A percentile compares a stretch with the other conserved stretches of the same genome.
Conservation (phyloP, 768 basidiomycete genomes). For the Melanogaster broomeanus region DNA sequence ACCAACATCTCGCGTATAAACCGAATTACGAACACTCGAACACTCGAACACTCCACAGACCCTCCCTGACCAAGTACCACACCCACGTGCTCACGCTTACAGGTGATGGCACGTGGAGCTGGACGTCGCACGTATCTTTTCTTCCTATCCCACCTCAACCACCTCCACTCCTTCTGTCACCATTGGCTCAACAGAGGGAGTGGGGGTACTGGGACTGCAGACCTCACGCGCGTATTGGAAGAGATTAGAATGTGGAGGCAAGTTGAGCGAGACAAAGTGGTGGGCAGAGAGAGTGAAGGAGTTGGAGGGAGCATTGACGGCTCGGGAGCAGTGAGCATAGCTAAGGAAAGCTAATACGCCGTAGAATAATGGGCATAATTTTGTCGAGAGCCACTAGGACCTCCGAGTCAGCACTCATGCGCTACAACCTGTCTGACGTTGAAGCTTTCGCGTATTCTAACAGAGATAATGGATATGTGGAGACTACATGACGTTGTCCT, state of each 20-base stretch:
- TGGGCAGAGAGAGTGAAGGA: constrained; percentile 31
- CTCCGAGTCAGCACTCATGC: too few species aligned
- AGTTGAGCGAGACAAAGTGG: constrained; percentile 21
- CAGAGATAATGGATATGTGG: too few species aligned
- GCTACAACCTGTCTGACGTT: too few species aligned
- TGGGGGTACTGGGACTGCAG: constrained; percentile 2
- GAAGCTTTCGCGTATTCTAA: too few species aligned
- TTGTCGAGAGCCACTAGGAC: too few species aligned
- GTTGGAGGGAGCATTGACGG: constrained; percentile 25
- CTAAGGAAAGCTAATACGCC: too few species aligned
- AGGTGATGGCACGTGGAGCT: constrained; percentile 69
- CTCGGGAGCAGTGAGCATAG: not conserved
- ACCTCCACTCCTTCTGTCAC: not conserved
- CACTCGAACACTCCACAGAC: constrained; percentile 45
- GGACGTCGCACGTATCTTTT: constrained; percentile 65
- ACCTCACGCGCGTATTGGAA: constrained; percentile 27
- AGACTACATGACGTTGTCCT: too few species aligned
- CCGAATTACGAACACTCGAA: not conserved
- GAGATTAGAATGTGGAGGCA: constrained; percentile 26
- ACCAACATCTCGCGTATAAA: too few species aligned
- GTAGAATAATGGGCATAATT: too few species aligned
- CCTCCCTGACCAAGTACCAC: constrained; percentile 87
- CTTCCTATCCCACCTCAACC: constrained; percentile 22
- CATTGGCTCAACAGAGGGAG: not conserved
- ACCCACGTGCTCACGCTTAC: constrained; percentile 78